phyloP scores from a whole-genome alignment of 2,329 filamentous ascomycete species.

The Alternaria brassicae region DNA sequence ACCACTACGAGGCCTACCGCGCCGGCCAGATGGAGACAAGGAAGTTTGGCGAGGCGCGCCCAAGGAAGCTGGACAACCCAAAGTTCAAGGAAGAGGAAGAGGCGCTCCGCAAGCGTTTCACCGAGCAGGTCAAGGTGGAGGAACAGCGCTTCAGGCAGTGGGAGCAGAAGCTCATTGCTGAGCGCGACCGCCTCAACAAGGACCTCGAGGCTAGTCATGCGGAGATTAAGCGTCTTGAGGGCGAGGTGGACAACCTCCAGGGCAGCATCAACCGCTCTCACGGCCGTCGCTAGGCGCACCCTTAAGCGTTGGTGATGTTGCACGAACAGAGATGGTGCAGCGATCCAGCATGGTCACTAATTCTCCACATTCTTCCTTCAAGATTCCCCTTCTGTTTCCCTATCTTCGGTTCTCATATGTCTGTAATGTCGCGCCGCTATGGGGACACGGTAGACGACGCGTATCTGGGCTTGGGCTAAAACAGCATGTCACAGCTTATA shows the following conservation, averaged over 20 bases:
- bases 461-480: conserved; percentile 20
- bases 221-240: conserved; percentile 85
- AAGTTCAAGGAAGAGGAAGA: conserved; percentile 99
- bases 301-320: conserved; percentile 6
- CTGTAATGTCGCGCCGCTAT: conserved; percentile 51
- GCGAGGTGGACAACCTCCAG: conserved; percentile 92
- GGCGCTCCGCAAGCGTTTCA: conserved; percentile 97
- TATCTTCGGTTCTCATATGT: conserved; percentile 42
- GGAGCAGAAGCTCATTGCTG: conserved; percentile 99
- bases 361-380: conserved; percentile 41
- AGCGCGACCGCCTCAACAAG: conserved; percentile 99
- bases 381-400: conserved; percentile 51
- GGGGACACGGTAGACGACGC: conserved; percentile 17
- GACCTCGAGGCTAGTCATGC: conserved; percentile 98
- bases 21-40: conserved; percentile 99
- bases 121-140: conserved; percentile 99
- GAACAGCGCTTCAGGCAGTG: conserved; percentile 99
- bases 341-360: conserved; percentile 6
- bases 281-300: conserved; percentile 75
- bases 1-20: conserved; percentile 98
- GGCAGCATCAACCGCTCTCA: conserved; percentile 88
- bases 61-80: conserved; percentile 98
- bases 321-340: conserved; percentile 23
- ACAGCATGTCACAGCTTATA: conserved; percentile 28
- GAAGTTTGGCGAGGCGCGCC: conserved; percentile 97